Base-by-base conservation (phyloP, 257 asterid genomes). In the Solanum megistacrolobum region DNA sequence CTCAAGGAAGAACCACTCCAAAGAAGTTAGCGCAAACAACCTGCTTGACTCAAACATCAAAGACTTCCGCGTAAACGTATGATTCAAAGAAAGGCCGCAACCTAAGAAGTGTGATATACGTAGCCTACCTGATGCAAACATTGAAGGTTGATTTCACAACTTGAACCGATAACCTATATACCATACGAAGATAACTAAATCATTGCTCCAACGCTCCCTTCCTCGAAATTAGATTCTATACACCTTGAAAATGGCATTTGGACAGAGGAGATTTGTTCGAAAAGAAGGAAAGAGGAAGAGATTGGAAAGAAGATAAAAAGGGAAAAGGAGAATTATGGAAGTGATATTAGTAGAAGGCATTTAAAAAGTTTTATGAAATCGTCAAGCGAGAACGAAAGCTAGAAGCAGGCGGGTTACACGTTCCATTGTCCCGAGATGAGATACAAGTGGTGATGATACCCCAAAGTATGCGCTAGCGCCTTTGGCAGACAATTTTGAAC, bases 131-230 rank as follows among this genome's bases (percentile, higher is more conserved):
- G 0, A 66, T 66, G 9, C 71, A 65, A 2, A 0, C 7, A 65
- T 65, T 4, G 0, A 66, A 0, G 34, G 0, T 41, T 41, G 48
- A 39, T 39, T 39, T 39, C 43, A 10, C 1, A 3, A 69, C 11
- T 6, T 14, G 23, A 27, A 69, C 2, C 2, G 1, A 0, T 13
- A 0, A 68, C 36, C 8, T 27, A 66, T 0, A 25, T 25, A 25
- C 38, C 38, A 31, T 29, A 69, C 2, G 5, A 69, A 29, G 11
- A 29, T 34, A 29, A 69, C 23, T 69, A 29, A 31, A 29, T 13
- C n/a, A 18, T 69, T 29, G 39, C n/a, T 69, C 39, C 23, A 69
- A 29, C 12, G 3, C 5, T 14, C 36, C 21, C 35, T 32, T 2
- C 75, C 36, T 27, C 21, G 0, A 0, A 4, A 79, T 0, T 79